Percentiles rank a stretch among this genome's conserved stretches.
Evolutionary conservation across 345 rosid genomes (phyloP).

Genomic region (Dipteronia dyeriana): DNA sequence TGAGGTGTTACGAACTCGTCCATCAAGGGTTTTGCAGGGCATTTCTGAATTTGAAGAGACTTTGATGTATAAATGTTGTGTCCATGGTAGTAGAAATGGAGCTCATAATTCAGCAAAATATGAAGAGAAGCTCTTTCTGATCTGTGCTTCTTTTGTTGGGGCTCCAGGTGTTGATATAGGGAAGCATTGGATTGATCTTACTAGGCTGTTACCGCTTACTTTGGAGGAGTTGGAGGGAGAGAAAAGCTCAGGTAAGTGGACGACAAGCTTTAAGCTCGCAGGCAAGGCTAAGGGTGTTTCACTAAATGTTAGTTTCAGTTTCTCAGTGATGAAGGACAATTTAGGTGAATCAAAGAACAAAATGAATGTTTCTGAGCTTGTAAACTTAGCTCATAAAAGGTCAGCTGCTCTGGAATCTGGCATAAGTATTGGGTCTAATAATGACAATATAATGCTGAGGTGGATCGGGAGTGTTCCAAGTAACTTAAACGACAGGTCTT

Average conservation of each 20-base stretch:
- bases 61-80: conserved; percentile 53
- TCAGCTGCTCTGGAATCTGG: conserved; percentile 16
- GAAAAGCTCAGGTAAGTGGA: conserved; percentile 66
- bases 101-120: conserved; percentile 60
- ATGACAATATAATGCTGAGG: conserved; percentile 36
- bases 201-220: conserved; percentile 68
- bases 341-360: conserved; percentile 36
- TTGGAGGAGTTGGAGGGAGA: conserved; percentile 69
- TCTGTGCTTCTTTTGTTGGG: conserved; percentile 47
- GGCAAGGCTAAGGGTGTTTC: conserved; percentile 65
- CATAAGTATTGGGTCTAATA: conserved; percentile 19
- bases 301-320: conserved; percentile 73
- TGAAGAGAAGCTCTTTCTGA: conserved; percentile 56
- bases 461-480: conserved; percentile 56
- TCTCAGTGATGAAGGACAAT: conserved; percentile 35
- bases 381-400: conserved; percentile 26
- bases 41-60: conserved; percentile 71
- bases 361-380: conserved; percentile 33
- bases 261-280: conserved; percentile 64
- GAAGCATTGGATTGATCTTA: conserved; percentile 77
- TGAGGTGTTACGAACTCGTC: conserved; percentile 48
- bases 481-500: conserved; percentile 30
- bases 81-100: conserved; percentile 63
- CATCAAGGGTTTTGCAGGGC: conserved; percentile 51
- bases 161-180: conserved; percentile 50